phyloP scores from a whole-genome alignment of 192 early-diverging fungal genomes.

The Dissophora ornata region DNA sequence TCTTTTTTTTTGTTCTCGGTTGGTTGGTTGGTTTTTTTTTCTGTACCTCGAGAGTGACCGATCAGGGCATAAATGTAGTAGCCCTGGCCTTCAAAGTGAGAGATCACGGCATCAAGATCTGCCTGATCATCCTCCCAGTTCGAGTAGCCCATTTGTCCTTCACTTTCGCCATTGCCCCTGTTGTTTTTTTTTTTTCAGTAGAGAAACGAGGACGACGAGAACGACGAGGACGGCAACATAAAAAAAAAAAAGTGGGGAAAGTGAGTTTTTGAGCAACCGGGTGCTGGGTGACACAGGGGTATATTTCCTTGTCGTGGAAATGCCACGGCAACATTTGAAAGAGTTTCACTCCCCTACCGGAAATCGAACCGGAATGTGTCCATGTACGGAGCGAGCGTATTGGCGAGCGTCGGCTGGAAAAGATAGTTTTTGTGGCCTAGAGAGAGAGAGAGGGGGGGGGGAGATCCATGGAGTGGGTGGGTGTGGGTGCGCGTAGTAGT shows the following conservation, averaged over 20 bases:
- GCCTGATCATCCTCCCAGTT: conserved; percentile 52
- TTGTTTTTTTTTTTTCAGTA: conserved; percentile 9
- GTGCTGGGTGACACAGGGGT: conserved; percentile 7
- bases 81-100: conserved; percentile 44
- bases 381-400: conserved; percentile 40
- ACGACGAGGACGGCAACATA: background rate
- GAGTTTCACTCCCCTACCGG: conserved; percentile 18
- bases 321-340: no score
- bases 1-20: no score
- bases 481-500: no score
- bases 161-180: conserved; percentile 58
- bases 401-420: conserved; percentile 46
- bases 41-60: conserved; percentile 55
- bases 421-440: conserved; percentile 58
- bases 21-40: no score
- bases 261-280: background rate
- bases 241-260: background rate
- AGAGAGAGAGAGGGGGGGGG: no score
- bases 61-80: conserved; percentile 53
- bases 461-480: background rate
- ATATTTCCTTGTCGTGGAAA: no score
- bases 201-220: background rate
- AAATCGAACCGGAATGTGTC: conserved; percentile 63
- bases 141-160: conserved; percentile 41
- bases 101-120: conserved; percentile 49